Conservation (phyloP, 805 yeast genomes). For the Candida ponderosae region DNA sequence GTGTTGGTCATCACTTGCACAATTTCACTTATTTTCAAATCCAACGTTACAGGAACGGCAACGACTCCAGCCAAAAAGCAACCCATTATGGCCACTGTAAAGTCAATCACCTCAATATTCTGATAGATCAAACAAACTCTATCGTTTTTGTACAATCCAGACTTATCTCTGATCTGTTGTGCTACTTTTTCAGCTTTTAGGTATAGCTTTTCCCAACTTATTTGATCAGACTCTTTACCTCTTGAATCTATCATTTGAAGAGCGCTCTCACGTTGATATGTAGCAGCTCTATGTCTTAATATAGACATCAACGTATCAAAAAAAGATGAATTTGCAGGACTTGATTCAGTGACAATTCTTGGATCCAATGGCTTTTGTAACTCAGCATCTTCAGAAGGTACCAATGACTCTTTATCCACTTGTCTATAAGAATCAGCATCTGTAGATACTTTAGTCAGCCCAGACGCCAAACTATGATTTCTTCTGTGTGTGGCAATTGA, state of each 20-base stretch:
- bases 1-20: constrained; percentile 65
- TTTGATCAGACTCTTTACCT: constrained; percentile 71
- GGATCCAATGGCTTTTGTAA: constrained; percentile 49
- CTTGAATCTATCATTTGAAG: constrained; percentile 62
- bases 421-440: constrained; percentile 18
- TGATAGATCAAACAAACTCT: constrained; percentile 80
- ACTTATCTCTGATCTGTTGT: constrained; percentile 65
- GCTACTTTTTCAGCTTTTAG: constrained; percentile 82
- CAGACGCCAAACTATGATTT: constrained; percentile 16
- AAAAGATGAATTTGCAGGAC: constrained; percentile 29
- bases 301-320: constrained; percentile 64
- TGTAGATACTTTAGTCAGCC: constrained; percentile 20
- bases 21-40: constrained; percentile 60
- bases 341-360: constrained; percentile 33
- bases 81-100: constrained; percentile 79
- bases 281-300: constrained; percentile 62
- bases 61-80: constrained; percentile 91
- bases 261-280: constrained; percentile 62
- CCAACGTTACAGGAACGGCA: constrained; percentile 87
- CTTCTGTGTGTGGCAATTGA: neutral
- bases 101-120: constrained; percentile 77
- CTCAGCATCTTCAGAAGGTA: constrained; percentile 20
- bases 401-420: constrained; percentile 15
- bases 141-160: constrained; percentile 71
- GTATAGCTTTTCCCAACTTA: constrained; percentile 87